A percentile compares a stretch with the other conserved stretches of the same genome.
Conservation (phyloP, 1,139 yeast genomes). For the Hyphopichia pseudoburtonii region DNA sequence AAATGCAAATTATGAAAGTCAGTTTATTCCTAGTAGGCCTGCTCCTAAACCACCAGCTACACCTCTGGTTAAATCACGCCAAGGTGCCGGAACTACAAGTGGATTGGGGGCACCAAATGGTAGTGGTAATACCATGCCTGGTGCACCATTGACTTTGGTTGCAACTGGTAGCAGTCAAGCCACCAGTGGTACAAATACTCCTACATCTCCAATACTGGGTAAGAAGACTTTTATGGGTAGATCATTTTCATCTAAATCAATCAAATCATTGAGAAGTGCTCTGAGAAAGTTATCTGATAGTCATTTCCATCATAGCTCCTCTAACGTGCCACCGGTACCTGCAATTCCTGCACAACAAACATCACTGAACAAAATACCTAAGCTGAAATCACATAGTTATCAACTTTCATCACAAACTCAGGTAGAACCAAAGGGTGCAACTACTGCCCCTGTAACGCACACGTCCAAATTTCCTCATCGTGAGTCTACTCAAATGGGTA, state of each 20-base stretch:
- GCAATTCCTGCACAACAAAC: constrained; percentile 2
- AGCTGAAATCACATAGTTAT: constrained; percentile 44
- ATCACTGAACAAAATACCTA: constrained; percentile 29
- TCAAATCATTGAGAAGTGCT: constrained; percentile 30
- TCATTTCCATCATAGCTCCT: constrained; percentile 15
- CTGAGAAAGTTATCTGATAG: constrained; percentile 23
- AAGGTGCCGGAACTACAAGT: too few relatives aligned
- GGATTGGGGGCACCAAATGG: too few relatives aligned
- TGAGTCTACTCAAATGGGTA: constrained; percentile 4
- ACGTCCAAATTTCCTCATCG: constrained; percentile 25
- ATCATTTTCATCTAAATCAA: constrained; percentile 42
- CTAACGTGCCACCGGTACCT: constrained; percentile 18
- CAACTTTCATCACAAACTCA: constrained; percentile 32
- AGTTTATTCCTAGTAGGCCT: constrained; percentile 65
- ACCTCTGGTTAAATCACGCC: background rate
- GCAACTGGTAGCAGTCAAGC: background rate
- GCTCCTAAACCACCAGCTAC: constrained; percentile 57
- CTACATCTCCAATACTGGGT: constrained; percentile 3
- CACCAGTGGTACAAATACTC: constrained; percentile 2
- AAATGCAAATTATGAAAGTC: constrained; percentile 32
- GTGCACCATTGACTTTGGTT: background rate
- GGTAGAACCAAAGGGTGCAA: constrained; percentile 25
- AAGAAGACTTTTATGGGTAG: constrained; percentile 29
- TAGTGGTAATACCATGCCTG: too few relatives aligned
- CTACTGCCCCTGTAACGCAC: constrained; percentile 42